Evolutionary conservation across 1,284 basidiomycete genomes (phyloP).

Genomic region (Boletellus sp.): DNA sequence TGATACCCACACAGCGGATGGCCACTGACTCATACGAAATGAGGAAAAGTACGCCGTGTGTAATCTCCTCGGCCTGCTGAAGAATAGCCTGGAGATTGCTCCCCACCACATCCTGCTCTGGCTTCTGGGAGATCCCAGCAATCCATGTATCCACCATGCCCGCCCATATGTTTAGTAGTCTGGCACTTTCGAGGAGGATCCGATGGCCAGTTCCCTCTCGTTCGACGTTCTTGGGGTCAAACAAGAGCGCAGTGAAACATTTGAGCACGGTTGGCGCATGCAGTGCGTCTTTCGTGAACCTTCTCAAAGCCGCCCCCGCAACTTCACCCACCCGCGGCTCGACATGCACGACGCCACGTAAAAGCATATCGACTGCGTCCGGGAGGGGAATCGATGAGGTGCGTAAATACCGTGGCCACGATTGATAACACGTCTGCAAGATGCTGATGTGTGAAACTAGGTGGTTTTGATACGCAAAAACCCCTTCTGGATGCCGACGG

Average conservation of each 20-base stretch:
- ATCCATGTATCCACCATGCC: constrained; percentile 73
- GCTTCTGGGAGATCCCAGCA: constrained; percentile 41
- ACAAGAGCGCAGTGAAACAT: constrained; percentile 74
- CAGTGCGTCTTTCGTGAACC: constrained; percentile 65
- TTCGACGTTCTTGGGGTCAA: constrained; percentile 66
- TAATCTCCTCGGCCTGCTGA: constrained; percentile 56
- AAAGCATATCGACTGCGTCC: constrained; percentile 76
- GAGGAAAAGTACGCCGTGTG: constrained; percentile 76
- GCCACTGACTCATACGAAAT: constrained; percentile 58
- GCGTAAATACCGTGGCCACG: constrained; percentile 82
- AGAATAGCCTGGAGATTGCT: constrained; percentile 38
- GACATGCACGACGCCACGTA: constrained; percentile 80
- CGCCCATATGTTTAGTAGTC: constrained; percentile 73
- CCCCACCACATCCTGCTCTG: constrained; percentile 40
- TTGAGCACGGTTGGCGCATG: constrained; percentile 64
- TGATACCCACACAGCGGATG: constrained; percentile 57
- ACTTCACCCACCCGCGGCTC: constrained; percentile 73
- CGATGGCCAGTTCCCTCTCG: constrained; percentile 63
- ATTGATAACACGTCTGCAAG: constrained; percentile 76
- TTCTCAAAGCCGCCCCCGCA: constrained; percentile 66
- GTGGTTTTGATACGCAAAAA: constrained; percentile 67
- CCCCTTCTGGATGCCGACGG: constrained; percentile 67
- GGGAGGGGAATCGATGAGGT: constrained; percentile 44
- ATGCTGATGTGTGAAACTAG: constrained; percentile 68
- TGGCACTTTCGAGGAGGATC: constrained; percentile 61